phyloP scores from a whole-genome alignment of 768 basidiomycete genomes.

The Phallus indusiatus region DNA sequence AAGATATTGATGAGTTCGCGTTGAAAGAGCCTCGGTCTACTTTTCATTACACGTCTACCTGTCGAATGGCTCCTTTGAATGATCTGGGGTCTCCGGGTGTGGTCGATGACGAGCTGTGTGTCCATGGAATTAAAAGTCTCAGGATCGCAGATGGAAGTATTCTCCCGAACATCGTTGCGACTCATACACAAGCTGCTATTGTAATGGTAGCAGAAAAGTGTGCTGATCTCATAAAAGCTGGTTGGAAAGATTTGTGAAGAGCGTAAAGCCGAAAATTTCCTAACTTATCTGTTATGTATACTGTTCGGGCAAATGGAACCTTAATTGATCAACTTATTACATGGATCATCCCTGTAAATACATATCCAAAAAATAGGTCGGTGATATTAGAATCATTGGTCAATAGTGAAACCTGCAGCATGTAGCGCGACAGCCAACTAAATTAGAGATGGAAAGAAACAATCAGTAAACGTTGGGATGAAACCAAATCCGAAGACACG shows the following conservation, averaged over 20 bases:
- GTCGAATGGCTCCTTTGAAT: slow-evolving; percentile 27
- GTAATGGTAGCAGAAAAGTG: slow-evolving; percentile 30
- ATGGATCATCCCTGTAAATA: too few relatives aligned
- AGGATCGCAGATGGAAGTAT: slow-evolving; percentile 30
- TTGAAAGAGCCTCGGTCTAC: slow-evolving; percentile 18
- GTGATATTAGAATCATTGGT: too few relatives aligned
- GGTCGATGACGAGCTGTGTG: slow-evolving; percentile 35
- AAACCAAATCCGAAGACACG: slow-evolving; percentile 11
- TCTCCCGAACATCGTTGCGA: slow-evolving; percentile 22
- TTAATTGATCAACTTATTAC: too few relatives aligned
- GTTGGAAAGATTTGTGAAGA: too few relatives aligned
- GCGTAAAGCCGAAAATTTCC: too few relatives aligned
- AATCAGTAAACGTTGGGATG: background rate
- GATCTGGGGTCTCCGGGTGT: slow-evolving; percentile 25
- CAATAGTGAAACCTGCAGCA: background rate
- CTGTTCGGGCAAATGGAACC: too few relatives aligned
- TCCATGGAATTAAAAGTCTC: slow-evolving; percentile 35
- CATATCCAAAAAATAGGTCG: too few relatives aligned
- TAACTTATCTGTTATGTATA: too few relatives aligned
- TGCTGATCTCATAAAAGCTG: slow-evolving; percentile 17
- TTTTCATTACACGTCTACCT: slow-evolving; percentile 29
- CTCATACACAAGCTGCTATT: slow-evolving; percentile 26
- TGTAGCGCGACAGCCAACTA: background rate
- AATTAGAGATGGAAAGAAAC: background rate
- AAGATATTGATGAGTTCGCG: slow-evolving; percentile 24